Conservation (phyloP, 345 rosid species). For the Salix exigua region DNA sequence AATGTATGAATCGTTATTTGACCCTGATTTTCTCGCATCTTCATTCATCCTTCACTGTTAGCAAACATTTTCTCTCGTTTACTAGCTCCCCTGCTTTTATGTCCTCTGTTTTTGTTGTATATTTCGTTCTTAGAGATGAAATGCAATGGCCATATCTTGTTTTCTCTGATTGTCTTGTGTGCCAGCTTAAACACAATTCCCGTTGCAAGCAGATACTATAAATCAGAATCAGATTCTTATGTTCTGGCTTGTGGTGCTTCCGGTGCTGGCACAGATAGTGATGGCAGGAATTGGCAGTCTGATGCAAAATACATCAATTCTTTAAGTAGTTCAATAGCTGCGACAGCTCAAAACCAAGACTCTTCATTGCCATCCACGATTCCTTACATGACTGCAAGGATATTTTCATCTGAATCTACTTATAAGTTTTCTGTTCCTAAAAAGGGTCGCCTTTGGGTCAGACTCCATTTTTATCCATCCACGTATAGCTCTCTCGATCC, state of each 20-base stretch:
- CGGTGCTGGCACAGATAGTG: slow-evolving; percentile 5
- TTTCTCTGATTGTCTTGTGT: not conserved
- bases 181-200: not conserved
- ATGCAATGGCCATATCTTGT: not conserved
- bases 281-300: slow-evolving; percentile 28
- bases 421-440: slow-evolving; percentile 20
- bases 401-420: slow-evolving; percentile 12
- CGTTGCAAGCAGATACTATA: not conserved
- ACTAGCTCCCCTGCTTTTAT: slow-evolving; percentile 1
- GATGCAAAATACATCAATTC: slow-evolving; percentile 13
- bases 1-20: not conserved
- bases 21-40: not conserved
- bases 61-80: not conserved
- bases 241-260: slow-evolving; percentile 22
- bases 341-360: slow-evolving; percentile 19
- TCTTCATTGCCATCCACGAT: slow-evolving; percentile 24
- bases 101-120: not conserved
- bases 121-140: slow-evolving; percentile 9
- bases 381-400: slow-evolving; percentile 29
- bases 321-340: slow-evolving; percentile 3
- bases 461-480: slow-evolving; percentile 27
- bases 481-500: slow-evolving; percentile 23
- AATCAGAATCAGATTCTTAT: slow-evolving; percentile 14
- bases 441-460: slow-evolving; percentile 18
- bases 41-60: not conserved